Conservation (phyloP, 257 asterid species). For the Solanum chiquidenum region DNA sequence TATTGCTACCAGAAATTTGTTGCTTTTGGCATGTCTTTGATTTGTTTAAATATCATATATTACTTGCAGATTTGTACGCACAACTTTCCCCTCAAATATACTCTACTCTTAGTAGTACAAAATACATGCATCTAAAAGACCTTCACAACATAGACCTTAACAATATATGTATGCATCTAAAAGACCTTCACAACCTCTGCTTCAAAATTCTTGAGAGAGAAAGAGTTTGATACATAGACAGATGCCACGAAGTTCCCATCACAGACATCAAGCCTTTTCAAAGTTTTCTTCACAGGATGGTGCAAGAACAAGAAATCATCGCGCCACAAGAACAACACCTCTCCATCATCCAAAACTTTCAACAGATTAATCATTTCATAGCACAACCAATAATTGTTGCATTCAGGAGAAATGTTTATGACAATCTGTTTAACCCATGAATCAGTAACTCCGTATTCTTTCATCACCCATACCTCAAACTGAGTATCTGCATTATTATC, state of each 20-base stretch:
- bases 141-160: background rate
- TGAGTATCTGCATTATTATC: constrained; percentile 16
- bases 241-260: background rate
- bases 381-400: constrained; percentile 13
- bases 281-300: background rate
- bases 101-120: too few relatives aligned
- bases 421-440: constrained; percentile 34
- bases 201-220: background rate
- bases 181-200: background rate
- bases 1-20: too few relatives aligned
- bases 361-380: constrained; percentile 21
- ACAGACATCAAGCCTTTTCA: background rate
- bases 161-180: too few relatives aligned
- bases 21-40: too few relatives aligned
- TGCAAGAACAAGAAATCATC: constrained; percentile 7
- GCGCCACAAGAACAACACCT: constrained; percentile 33
- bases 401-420: constrained; percentile 11
- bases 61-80: too few relatives aligned
- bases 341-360: constrained; percentile 27
- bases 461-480: constrained; percentile 46
- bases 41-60: too few relatives aligned
- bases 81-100: too few relatives aligned
- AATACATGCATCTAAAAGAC: background rate
- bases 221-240: background rate
- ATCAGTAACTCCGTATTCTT: constrained; percentile 25